A percentile compares a stretch with the other conserved stretches of the same genome.
These are phyloP conservation scores for Neonectria faginata DNA, from an alignment of 2,329 filamentous ascomycete species.

Conservation along the genomic window DNA sequence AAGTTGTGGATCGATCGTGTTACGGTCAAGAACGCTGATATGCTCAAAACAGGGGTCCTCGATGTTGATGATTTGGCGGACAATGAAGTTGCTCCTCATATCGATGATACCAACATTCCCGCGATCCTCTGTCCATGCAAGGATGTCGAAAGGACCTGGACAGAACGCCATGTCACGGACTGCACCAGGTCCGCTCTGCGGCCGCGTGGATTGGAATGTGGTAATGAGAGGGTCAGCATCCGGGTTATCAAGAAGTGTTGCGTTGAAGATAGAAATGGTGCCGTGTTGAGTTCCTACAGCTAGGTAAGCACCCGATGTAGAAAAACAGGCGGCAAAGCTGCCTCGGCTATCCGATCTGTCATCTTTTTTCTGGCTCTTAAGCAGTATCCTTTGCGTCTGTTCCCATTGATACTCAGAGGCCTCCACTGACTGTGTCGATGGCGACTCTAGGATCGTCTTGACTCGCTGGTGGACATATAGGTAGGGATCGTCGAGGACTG, in stretches of 20 bases:
- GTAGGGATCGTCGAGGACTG: slow-evolving; percentile 88
- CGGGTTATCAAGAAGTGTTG: slow-evolving; percentile 58
- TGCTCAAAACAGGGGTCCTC: slow-evolving; percentile 69
- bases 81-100: slow-evolving; percentile 72
- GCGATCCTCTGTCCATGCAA: slow-evolving; percentile 94
- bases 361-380: slow-evolving; percentile 67
- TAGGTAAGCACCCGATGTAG: slow-evolving; percentile 75
- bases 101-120: slow-evolving; percentile 81
- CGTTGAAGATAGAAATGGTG: slow-evolving; percentile 80
- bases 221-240: slow-evolving; percentile 74
- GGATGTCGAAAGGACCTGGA: slow-evolving; percentile 87
- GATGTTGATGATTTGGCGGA: slow-evolving; percentile 76
- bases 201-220: slow-evolving; percentile 81
- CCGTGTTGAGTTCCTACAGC: slow-evolving; percentile 86
- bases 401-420: slow-evolving; percentile 61
- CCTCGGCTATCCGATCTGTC: slow-evolving; percentile 69
- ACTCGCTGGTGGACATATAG: slow-evolving; percentile 82
- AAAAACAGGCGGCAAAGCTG: slow-evolving; percentile 85
- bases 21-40: slow-evolving; percentile 67
- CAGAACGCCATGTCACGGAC: slow-evolving; percentile 93
- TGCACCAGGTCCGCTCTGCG: slow-evolving; percentile 77
- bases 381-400: slow-evolving; percentile 62
- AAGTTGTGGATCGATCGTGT: slow-evolving; percentile 65
- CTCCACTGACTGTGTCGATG: slow-evolving; percentile 41
- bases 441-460: slow-evolving; percentile 49